These are phyloP conservation scores for Dactylonectria estremocensis DNA, from an alignment of 2,329 filamentous ascomycete genomes.

Conservation along the genomic window DNA sequence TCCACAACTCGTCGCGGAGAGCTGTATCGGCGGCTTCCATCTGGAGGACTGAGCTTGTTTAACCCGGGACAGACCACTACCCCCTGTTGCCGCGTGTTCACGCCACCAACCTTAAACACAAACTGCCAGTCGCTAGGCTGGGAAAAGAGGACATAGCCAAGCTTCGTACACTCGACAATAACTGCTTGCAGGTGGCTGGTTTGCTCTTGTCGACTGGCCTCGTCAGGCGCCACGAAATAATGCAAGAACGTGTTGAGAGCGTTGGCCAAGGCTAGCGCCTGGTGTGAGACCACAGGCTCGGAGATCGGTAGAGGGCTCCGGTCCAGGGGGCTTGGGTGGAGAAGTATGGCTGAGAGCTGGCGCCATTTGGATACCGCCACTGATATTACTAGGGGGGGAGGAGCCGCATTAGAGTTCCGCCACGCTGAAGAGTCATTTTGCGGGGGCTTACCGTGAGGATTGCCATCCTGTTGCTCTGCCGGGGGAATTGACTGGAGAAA, in stretches of 20 bases:
- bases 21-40: slow-evolving; percentile 45
- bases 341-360: slow-evolving; percentile 58
- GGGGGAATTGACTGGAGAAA: slow-evolving; percentile 51
- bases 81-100: slow-evolving; percentile 10
- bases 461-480: slow-evolving; percentile 43
- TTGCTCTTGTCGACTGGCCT: slow-evolving; percentile 51
- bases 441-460: slow-evolving; percentile 51
- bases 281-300: slow-evolving; percentile 48
- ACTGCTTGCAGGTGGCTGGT: slow-evolving; percentile 57
- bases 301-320: slow-evolving; percentile 53
- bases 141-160: slow-evolving; percentile 61
- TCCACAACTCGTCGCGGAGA: slow-evolving; percentile 43
- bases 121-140: slow-evolving; percentile 59
- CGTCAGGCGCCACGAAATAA: slow-evolving; percentile 50
- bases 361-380: slow-evolving; percentile 60
- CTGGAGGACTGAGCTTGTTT: slow-evolving; percentile 46
- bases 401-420: slow-evolving; percentile 4
- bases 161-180: slow-evolving; percentile 57
- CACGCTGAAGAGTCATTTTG: background rate
- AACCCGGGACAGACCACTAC: slow-evolving; percentile 51
- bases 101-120: slow-evolving; percentile 36
- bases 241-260: slow-evolving; percentile 54
- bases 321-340: slow-evolving; percentile 56
- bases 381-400: slow-evolving; percentile 30
- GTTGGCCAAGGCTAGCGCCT: slow-evolving; percentile 51